phyloP scores from a whole-genome alignment of 2,329 filamentous ascomycete genomes.

The Rutstroemia sp. region DNA sequence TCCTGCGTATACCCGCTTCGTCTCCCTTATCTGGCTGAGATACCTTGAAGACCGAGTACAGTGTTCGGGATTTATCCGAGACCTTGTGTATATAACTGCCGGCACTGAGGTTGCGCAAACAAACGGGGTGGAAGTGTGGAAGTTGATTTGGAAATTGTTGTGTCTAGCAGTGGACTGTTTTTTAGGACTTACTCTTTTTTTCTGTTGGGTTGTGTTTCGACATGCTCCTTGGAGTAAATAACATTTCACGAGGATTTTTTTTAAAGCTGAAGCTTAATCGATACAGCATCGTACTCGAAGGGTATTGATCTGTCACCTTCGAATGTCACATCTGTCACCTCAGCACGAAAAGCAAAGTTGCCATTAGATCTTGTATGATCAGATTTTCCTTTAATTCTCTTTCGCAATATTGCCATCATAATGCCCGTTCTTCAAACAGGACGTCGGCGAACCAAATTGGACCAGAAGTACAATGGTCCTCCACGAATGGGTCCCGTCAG shows the following conservation, averaged over 20 bases:
- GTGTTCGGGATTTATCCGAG: slow-evolving; percentile 4
- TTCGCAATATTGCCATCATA: slow-evolving; percentile 3
- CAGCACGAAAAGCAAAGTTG: slow-evolving; percentile 19
- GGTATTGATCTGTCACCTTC: neutral
- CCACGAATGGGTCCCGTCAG: slow-evolving; percentile 31
- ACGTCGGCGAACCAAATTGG: slow-evolving; percentile 23
- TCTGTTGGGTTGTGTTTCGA: neutral
- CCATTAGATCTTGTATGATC: slow-evolving; percentile 6
- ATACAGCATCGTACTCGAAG: neutral
- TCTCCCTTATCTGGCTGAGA: neutral
- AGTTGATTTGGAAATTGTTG: neutral
- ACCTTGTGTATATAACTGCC: slow-evolving; percentile 1
- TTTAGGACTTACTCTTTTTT: neutral
- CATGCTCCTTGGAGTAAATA: neutral
- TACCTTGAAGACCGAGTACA: slow-evolving; percentile 4
- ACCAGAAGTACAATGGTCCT: slow-evolving; percentile 27
- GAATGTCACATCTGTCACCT: neutral
- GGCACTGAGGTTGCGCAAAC: slow-evolving; percentile 1
- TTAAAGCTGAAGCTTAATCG: neutral
- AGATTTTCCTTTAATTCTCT: slow-evolving; percentile 1
- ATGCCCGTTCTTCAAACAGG: slow-evolving; percentile 27
- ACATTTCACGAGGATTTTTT: neutral
- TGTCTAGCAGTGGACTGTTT: neutral
- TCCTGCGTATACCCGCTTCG: slow-evolving; percentile 6
- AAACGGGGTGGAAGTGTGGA: neutral